A percentile compares a stretch with the other conserved stretches of the same genome.
Conservation (phyloP, 495 filamentous ascomycete genomes). For the Penicillium cosmopolitanum region DNA sequence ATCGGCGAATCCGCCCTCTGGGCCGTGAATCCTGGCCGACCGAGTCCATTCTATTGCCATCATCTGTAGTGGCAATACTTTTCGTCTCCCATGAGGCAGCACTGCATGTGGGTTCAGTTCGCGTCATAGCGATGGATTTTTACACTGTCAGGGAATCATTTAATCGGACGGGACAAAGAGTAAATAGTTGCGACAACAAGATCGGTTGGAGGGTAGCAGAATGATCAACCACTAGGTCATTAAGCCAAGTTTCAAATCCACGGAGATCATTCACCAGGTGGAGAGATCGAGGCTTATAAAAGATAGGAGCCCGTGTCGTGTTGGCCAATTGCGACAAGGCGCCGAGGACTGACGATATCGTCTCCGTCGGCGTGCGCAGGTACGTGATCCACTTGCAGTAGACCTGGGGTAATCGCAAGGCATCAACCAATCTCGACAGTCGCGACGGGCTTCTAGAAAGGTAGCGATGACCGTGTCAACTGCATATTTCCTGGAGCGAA, state of each 20-base stretch:
- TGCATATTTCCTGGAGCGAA: slow-evolving; percentile 3
- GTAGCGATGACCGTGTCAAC: slow-evolving; percentile 18
- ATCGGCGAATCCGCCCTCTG: slow-evolving; percentile 44
- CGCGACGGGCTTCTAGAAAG: slow-evolving; percentile 34
- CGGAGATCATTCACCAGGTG: slow-evolving; percentile 31
- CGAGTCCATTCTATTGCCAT: slow-evolving; percentile 32
- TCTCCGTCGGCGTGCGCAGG: slow-evolving; percentile 33
- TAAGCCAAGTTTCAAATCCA: slow-evolving; percentile 12
- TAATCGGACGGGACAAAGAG: slow-evolving; percentile 11
- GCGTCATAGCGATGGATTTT: slow-evolving; percentile 32
- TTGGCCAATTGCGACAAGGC: slow-evolving; percentile 37
- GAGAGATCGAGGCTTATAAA: slow-evolving; percentile 35
- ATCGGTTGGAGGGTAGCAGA: slow-evolving; percentile 3
- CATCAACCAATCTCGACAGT: slow-evolving; percentile 31
- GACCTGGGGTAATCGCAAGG: slow-evolving; percentile 36
- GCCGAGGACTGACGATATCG: slow-evolving; percentile 35
- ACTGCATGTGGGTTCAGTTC: slow-evolving; percentile 31
- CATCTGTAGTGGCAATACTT: slow-evolving; percentile 30
- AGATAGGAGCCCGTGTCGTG: slow-evolving; percentile 19
- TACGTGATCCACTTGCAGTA: slow-evolving; percentile 31
- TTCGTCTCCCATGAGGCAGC: slow-evolving; percentile 38
- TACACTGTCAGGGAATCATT: slow-evolving; percentile 16
- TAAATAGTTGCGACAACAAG: background rate
- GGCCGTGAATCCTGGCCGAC: slow-evolving; percentile 37
- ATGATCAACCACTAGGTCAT: slow-evolving; percentile 25